These are phyloP conservation scores for Circinella minor DNA, from an alignment of 371 early-diverging fungal genomes.

Conservation along the genomic window DNA sequence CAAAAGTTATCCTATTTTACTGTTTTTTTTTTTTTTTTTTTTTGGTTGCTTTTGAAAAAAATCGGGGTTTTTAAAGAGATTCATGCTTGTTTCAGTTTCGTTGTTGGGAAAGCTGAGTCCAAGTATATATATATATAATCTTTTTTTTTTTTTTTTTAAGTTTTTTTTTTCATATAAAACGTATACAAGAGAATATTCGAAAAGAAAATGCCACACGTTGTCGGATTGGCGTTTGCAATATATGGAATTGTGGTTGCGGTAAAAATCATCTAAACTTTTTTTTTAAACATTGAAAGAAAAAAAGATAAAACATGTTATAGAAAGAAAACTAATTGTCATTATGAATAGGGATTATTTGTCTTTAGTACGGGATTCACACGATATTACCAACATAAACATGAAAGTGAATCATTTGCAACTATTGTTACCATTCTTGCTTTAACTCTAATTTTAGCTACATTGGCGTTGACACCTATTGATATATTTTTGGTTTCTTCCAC, in stretches of 20 bases:
- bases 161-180: not conserved
- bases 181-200: too few relatives aligned
- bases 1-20: too few relatives aligned
- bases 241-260: constrained; percentile 24
- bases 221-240: constrained; percentile 25
- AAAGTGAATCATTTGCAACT: constrained; percentile 62
- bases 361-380: constrained; percentile 58
- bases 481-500: constrained; percentile 72
- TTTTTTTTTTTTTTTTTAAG: not conserved
- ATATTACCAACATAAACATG: constrained; percentile 61
- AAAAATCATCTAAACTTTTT: not conserved
- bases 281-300: not conserved
- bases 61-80: too few relatives aligned
- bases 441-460: constrained; percentile 56
- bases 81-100: too few relatives aligned
- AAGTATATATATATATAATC: not conserved
- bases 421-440: constrained; percentile 55
- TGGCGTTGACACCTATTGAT: constrained; percentile 69
- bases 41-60: too few relatives aligned
- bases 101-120: too few relatives aligned
- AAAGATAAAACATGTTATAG: too few relatives aligned
- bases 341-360: constrained; percentile 44
- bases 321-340: too few relatives aligned
- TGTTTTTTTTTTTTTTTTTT: too few relatives aligned
- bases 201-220: constrained; percentile 18